These are phyloP conservation scores for Begonia peltatifolia DNA, from an alignment of 306 rosid species.

Conservation along the genomic window DNA sequence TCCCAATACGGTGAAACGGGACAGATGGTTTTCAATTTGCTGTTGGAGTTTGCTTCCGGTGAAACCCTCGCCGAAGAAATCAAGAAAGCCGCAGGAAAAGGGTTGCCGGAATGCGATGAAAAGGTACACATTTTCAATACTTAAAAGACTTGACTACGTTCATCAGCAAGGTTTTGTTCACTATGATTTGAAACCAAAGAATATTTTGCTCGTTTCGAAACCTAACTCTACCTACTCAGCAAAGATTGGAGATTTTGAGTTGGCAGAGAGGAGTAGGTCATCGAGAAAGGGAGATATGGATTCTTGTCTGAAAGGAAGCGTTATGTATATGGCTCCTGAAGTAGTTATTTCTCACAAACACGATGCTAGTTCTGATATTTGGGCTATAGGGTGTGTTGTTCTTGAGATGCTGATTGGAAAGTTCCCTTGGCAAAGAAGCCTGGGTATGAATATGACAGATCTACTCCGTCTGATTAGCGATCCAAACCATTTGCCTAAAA, in stretches of 20 bases:
- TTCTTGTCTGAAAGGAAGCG: constrained; percentile 14
- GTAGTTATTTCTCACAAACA: constrained; percentile 7
- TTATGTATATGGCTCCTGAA: constrained; percentile 16
- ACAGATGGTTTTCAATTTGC: constrained; percentile 12
- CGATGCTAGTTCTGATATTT: constrained; percentile 15
- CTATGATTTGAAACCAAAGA: constrained; percentile 21
- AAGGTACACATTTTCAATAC: constrained; percentile 8
- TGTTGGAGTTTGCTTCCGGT: constrained; percentile 15
- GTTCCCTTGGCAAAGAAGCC: constrained; percentile 10
- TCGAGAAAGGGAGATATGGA: background rate
- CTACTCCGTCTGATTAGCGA: constrained; percentile 2
- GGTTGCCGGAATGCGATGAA: constrained; percentile 11
- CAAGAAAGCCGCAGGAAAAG: constrained; percentile 2
- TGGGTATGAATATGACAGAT: background rate
- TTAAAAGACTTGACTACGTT: constrained; percentile 13
- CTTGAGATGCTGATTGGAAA: constrained; percentile 17
- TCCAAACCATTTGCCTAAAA: constrained; percentile 2
- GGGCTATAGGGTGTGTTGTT: constrained; percentile 21
- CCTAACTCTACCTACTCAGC: background rate
- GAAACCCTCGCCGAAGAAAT: constrained; percentile 14
- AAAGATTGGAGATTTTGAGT: constrained; percentile 20
- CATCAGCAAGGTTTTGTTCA: constrained; percentile 9
- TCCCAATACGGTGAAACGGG: constrained; percentile 2
- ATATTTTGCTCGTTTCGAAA: constrained; percentile 10
- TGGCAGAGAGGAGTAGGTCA: constrained; percentile 5